Base-by-base conservation (phyloP, 331 rosid genomes). In the Phaseolus coccineus region DNA sequence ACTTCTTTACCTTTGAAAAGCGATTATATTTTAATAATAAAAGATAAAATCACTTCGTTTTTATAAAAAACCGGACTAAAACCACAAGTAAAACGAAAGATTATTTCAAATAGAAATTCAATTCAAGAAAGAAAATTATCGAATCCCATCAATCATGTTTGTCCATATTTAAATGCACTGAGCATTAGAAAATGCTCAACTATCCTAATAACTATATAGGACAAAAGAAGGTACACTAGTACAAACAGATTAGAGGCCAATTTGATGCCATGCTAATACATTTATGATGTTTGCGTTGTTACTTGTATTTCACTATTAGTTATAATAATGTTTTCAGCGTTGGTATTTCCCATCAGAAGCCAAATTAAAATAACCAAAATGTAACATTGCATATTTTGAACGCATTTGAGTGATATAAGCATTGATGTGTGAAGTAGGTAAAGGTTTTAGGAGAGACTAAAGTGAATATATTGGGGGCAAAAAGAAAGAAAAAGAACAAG, bases 171-270 rank as follows among this genome's bases (percentile, higher is more conserved):
- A 39, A 35, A 40, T 52, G 35, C 24, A 47, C 50, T 58, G 80
- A 80, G 70, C 52, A 40, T 73, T 76, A 73, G 27, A 62, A 63
- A 65, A 72, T 53, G 28, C 40, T 76, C 84, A 85, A 83, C 93
- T 2, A 85, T 84, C 89, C 0, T 25, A 31, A 27, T 83, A 87
- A 85, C 87, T 81, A 37, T 37, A 6, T 37, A 37, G 31, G 68
- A 80, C 74, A 64, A 69, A 66, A 53, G 28, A 39, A 25, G 63
- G 35, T 64, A 71, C 22, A 19, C 77, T 13, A 14, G 51, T 46
- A 74, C 75, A 46, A 80, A 47, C 73, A n/a, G 24, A 25, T 71
- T 53, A 31, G 75, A 50, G 53, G 8, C 6, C 67, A 24, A 33
- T 66, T 72, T 28, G 53, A 9, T 51, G 4, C 0, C 7, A 4